These are phyloP conservation scores for Flaveria linearis DNA, from an alignment of 129 eudicot genomes.

Conservation along the genomic window DNA sequence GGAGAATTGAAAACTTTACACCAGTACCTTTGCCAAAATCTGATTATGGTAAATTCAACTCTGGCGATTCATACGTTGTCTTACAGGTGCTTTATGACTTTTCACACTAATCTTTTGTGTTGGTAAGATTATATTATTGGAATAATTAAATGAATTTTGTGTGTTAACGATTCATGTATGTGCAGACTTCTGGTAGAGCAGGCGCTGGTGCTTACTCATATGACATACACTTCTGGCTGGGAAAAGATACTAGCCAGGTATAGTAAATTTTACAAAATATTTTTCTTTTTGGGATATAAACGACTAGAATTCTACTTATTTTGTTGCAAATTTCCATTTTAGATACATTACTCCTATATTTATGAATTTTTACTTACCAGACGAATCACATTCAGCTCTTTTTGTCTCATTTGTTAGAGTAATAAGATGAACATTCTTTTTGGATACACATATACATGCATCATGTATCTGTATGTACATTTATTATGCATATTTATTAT, in stretches of 20 bases:
- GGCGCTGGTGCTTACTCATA: conserved; percentile 55
- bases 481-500: not conserved
- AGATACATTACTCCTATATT: too few species aligned
- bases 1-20: conserved; percentile 90
- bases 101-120: not conserved
- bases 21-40: conserved; percentile 90
- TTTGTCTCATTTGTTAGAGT: not conserved
- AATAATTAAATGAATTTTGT: not conserved
- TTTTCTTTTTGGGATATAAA: not conserved
- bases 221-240: conserved; percentile 89
- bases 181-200: conserved; percentile 90
- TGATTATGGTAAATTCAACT: conserved; percentile 76
- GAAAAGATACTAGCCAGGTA: conserved; percentile 98
- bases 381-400: not conserved
- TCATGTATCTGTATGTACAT: not conserved
- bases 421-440: not conserved
- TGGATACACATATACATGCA: too few species aligned
- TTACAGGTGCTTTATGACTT: conserved; percentile 52
- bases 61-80: conserved; percentile 81
- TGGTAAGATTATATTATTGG: not conserved
- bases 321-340: too few species aligned
- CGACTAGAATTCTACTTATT: not conserved
- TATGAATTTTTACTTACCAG: too few species aligned
- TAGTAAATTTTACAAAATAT: not conserved
- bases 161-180: conserved; percentile 2